phyloP scores from a whole-genome alignment of 23 red algal genomes.

The Gracilaria gracilis region DNA sequence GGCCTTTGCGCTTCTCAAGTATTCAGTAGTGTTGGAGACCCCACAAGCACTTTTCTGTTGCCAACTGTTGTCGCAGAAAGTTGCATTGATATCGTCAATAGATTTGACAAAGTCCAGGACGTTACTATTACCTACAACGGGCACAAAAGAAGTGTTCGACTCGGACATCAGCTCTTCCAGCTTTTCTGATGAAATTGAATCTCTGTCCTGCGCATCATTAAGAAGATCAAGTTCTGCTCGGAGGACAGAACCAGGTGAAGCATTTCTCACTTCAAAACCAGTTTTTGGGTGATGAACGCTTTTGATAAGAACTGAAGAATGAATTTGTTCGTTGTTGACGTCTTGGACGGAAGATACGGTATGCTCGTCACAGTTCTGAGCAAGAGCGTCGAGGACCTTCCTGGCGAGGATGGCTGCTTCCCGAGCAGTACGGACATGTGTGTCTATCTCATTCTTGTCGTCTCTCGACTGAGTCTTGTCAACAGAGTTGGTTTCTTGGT shows the following conservation, averaged over 20 bases:
- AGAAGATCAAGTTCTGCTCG: neutral
- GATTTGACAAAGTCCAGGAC: neutral
- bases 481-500: neutral
- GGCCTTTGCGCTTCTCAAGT: neutral
- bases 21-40: neutral
- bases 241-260: neutral
- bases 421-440: neutral
- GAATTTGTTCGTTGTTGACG: neutral
- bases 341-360: neutral
- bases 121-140: neutral
- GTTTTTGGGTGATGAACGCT: neutral
- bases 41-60: neutral
- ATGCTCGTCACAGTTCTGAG: neutral
- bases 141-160: neutral
- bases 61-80: neutral
- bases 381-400: neutral
- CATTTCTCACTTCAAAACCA: neutral
- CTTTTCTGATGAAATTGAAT: neutral
- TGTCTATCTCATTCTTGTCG: neutral
- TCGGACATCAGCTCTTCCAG: neutral
- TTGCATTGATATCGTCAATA: conserved; percentile 17
- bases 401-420: conserved; percentile 7
- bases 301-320: neutral
- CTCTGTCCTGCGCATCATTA: neutral
- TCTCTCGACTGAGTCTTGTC: neutral